Evolutionary conservation across 2,329 filamentous ascomycete genomes (phyloP), one percentile per base, ranked within the genome.

Genomic region (Polytolypa hystricis): DNA sequence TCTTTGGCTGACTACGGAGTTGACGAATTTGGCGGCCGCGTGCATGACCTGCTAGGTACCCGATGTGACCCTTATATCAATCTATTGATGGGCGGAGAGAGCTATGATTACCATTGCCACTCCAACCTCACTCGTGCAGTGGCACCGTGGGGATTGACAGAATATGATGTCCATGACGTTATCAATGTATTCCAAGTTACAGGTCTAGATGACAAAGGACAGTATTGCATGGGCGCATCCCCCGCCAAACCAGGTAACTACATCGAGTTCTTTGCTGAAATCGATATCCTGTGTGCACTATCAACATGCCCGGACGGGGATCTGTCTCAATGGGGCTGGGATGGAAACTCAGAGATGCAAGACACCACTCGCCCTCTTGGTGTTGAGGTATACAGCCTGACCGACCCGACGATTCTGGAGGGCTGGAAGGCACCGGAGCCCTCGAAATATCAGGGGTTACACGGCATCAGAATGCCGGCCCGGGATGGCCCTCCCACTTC

Each of bases 161-260:
- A 91, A 58, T 65, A 66, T 19, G 83, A 91, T 52, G 75, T 91
- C 1, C 84, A 93, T 50, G 84, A 93, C 54, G 84, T 93, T 0
- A 68, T 93, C 37, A 93, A 93, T 51, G 67, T 93, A 3, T 91
- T 93, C 53, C 84, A 93, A 56, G 82, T 87, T 5, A 91, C 84
- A 0, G 83, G 84, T 0, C 54, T 91, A 31, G 79, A 91, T 49
- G 66, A 72, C 36, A 51, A 79, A 41, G 83, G 81, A 0, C 71
- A 76, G 35, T 89, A 87, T 47, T 87, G 84, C 42, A 93, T 93
- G 66, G 61, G 65, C 34, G 56, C 66, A 6, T 67, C 57, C 18
- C 67, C 67, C 4, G 65, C 66, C 3, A 62, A 60, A 40, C 41
- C 54, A 16, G 62, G 61, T 16, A 65, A 69, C 40, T 76, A 70